Percentiles rank a stretch among this genome's conserved stretches.
Conservation (phyloP, 2,329 filamentous ascomycete genomes). For the Penicillium digitatum region DNA sequence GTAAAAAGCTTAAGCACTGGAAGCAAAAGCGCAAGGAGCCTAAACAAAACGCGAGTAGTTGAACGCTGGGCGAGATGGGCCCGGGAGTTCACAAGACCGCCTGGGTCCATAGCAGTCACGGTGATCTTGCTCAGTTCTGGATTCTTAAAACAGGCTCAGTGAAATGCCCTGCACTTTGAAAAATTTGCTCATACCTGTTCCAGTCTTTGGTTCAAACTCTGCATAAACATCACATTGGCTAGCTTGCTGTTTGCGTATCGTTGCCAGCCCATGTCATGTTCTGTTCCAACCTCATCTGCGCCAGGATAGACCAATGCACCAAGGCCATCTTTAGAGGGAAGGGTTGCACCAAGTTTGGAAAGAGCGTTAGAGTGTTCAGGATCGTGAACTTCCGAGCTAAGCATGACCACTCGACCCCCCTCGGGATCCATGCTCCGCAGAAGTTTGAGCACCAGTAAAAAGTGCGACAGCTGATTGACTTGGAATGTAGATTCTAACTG, state of each 20-base stretch:
- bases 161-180: neutral
- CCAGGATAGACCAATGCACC: conserved; percentile 3
- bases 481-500: conserved; percentile 6
- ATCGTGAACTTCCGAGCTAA: conserved; percentile 10
- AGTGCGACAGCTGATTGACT: conserved; percentile 12
- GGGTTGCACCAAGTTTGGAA: conserved; percentile 1
- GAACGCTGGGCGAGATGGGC: conserved; percentile 1
- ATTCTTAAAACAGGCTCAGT: neutral
- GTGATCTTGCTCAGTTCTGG: conserved; percentile 1
- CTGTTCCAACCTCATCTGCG: neutral
- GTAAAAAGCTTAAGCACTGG: conserved; percentile 1
- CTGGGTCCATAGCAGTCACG: conserved; percentile 9
- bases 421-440: conserved; percentile 7
- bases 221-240: conserved; percentile 13
- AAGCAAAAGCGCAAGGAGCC: neutral
- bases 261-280: conserved; percentile 12
- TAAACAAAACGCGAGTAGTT: neutral
- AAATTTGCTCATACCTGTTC: neutral
- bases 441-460: conserved; percentile 4
- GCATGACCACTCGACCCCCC: conserved; percentile 6
- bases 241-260: conserved; percentile 11
- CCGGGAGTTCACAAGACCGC: conserved; percentile 6
- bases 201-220: conserved; percentile 6
- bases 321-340: neutral
- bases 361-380: conserved; percentile 2